These are phyloP conservation scores for Prototheca wickerhamii DNA, from an alignment of 163 green algal genomes.

Conservation along the genomic window DNA sequence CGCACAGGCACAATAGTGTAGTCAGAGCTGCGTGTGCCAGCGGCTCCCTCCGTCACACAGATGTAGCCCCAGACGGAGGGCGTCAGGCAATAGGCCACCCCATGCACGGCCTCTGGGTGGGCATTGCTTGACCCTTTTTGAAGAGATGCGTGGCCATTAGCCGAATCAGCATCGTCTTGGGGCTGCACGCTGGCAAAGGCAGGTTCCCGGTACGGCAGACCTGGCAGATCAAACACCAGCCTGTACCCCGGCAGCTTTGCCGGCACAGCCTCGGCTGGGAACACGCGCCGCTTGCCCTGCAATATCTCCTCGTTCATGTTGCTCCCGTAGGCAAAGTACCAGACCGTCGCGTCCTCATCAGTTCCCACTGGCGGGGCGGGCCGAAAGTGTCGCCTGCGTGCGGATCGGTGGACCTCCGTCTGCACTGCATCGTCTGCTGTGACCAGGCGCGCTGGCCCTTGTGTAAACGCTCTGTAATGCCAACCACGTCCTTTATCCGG, in stretches of 20 bases:
- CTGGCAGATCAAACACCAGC: constrained; percentile 27
- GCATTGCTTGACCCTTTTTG: not conserved
- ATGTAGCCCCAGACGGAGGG: constrained; percentile 25
- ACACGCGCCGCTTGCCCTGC: constrained; percentile 22
- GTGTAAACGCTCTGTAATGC: no score
- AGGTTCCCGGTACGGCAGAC: constrained; percentile 34
- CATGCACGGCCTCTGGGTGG: constrained; percentile 27
- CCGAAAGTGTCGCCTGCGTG: not conserved
- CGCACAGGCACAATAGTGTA: constrained; percentile 7
- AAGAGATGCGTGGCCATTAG: not conserved
- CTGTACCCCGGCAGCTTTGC: constrained; percentile 23
- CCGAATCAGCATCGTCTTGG: no score
- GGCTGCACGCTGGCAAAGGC: constrained; percentile 32
- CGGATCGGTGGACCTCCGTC: no score
- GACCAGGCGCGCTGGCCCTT: no score
- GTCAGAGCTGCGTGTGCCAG: not conserved
- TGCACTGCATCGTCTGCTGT: no score
- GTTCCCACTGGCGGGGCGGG: not conserved
- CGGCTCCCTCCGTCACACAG: constrained; percentile 32
- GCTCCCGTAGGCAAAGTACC: constrained; percentile 5
- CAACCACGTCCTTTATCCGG: no score
- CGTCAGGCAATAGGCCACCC: constrained; percentile 28
- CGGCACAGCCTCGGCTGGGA: constrained; percentile 17
- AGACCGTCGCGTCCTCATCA: not conserved
- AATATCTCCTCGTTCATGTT: constrained; percentile 37